Conservation (phyloP, 2,329 filamentous ascomycete genomes). For the Ramularia collo-cygni region DNA sequence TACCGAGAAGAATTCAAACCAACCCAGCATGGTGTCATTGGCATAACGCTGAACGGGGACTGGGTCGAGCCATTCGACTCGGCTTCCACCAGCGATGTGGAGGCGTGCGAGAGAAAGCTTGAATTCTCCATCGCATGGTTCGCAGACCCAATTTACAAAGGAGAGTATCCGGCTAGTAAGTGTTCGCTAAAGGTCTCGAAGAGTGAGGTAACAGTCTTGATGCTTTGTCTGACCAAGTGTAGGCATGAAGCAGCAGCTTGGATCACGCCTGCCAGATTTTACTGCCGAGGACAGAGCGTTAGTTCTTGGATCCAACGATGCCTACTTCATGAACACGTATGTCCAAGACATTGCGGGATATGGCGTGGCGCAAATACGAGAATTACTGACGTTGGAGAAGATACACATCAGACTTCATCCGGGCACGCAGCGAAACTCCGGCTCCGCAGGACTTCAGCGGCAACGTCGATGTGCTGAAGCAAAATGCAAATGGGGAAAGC, state of each 20-base stretch:
- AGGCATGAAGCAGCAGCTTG: conserved; percentile 69
- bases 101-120: conserved; percentile 71
- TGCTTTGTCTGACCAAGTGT: conserved; percentile 5
- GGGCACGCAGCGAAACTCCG: conserved; percentile 54
- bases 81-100: conserved; percentile 64
- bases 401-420: conserved; percentile 82
- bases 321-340: conserved; percentile 79
- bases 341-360: too few relatives aligned
- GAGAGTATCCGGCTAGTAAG: conserved; percentile 66
- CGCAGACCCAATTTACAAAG: conserved; percentile 78
- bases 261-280: conserved; percentile 67
- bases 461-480: conserved; percentile 64
- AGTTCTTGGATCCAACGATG: conserved; percentile 83
- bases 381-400: too few relatives aligned
- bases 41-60: conserved; percentile 75
- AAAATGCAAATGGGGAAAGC: conserved; percentile 61
- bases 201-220: neutral
- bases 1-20: conserved; percentile 78
- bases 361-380: too few relatives aligned
- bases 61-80: conserved; percentile 73
- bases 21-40: conserved; percentile 67
- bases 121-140: conserved; percentile 88
- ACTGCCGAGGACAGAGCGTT: conserved; percentile 64
- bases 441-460: conserved; percentile 63
- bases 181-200: neutral